phyloP scores from a whole-genome alignment of 495 filamentous ascomycete genomes.

The Apodospora peruviana region DNA sequence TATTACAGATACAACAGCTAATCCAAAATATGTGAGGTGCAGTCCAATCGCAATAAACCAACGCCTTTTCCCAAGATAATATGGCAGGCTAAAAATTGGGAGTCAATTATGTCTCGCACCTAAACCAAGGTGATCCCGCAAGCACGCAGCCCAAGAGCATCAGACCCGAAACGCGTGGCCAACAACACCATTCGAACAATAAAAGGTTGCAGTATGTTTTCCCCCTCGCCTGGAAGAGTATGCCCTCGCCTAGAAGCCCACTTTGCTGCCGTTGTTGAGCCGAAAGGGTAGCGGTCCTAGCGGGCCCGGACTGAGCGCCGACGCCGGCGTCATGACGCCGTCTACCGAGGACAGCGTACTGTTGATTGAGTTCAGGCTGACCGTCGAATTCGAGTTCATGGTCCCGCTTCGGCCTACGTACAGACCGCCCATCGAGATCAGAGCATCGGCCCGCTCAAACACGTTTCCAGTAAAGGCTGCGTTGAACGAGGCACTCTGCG shows the following conservation, averaged over 20 bases:
- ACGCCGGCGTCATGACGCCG: conserved; percentile 24
- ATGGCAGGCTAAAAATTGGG: too few species aligned
- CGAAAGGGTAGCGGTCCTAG: conserved; percentile 18
- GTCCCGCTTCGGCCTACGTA: conserved; percentile 38
- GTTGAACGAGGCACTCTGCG: conserved; percentile 60
- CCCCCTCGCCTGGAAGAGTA: too few species aligned
- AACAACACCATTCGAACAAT: too few species aligned
- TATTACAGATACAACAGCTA: too few species aligned
- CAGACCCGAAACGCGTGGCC: too few species aligned
- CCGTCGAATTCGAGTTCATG: conserved; percentile 37
- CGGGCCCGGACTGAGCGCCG: conserved; percentile 34
- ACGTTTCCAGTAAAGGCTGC: conserved; percentile 64
- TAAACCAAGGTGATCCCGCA: too few species aligned
- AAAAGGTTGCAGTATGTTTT: too few species aligned
- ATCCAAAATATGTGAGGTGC: too few species aligned
- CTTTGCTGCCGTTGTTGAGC: conserved; percentile 22
- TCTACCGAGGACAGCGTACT: conserved; percentile 31
- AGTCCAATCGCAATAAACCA: too few species aligned
- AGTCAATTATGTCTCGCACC: too few species aligned
- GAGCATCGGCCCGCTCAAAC: conserved; percentile 67
- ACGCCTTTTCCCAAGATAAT: too few species aligned
- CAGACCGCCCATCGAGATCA: conserved; percentile 54
- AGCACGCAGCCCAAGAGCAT: too few species aligned
- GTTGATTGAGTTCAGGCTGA: conserved; percentile 33
- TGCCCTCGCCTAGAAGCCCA: conserved; percentile 18